Percentiles rank a stretch among this genome's conserved stretches.
Conservation (phyloP, 2,329 filamentous ascomycete species). For the Emericellopsis cladophorae region DNA sequence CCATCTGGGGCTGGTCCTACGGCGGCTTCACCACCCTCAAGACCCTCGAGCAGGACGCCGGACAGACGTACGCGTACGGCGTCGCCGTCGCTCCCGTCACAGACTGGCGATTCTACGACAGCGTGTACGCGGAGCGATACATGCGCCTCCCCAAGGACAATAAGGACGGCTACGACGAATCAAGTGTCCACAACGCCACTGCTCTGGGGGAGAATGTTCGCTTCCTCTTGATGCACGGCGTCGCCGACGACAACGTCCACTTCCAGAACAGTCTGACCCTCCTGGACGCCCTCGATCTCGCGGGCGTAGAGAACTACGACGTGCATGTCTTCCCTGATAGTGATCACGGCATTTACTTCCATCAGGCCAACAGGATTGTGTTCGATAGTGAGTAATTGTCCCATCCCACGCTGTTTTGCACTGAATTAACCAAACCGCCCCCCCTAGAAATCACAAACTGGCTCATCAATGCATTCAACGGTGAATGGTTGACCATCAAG, state of each 20-base stretch:
- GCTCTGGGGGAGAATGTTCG: conserved; percentile 66
- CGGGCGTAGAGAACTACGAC: conserved; percentile 82
- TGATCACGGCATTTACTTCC: conserved; percentile 90
- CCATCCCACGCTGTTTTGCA: background rate
- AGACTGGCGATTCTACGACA: conserved; percentile 93
- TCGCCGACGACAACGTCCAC: conserved; percentile 96
- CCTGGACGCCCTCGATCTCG: conserved; percentile 75
- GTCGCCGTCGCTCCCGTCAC: conserved; percentile 99
- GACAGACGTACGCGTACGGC: conserved; percentile 84
- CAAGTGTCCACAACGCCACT: conserved; percentile 60
- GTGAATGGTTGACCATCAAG: conserved; percentile 65
- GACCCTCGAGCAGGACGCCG: conserved; percentile 82
- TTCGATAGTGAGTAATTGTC: conserved; percentile 67
- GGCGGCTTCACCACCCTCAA: conserved; percentile 94
- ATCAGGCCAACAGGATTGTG: conserved; percentile 82
- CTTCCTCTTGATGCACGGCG: conserved; percentile 91
- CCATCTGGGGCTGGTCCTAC: conserved; percentile 98
- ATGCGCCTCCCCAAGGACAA: conserved; percentile 93
- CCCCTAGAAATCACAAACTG: conserved; percentile 64
- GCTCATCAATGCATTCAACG: conserved; percentile 96
- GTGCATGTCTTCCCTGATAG: conserved; percentile 94
- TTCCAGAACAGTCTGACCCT: conserved; percentile 86
- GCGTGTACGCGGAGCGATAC: conserved; percentile 89
- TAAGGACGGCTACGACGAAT: conserved; percentile 58
- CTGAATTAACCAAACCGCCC: background rate